Evolutionary conservation across 2,329 filamentous ascomycete genomes (phyloP).

Genomic region (Cadophora luteo-olivacea): DNA sequence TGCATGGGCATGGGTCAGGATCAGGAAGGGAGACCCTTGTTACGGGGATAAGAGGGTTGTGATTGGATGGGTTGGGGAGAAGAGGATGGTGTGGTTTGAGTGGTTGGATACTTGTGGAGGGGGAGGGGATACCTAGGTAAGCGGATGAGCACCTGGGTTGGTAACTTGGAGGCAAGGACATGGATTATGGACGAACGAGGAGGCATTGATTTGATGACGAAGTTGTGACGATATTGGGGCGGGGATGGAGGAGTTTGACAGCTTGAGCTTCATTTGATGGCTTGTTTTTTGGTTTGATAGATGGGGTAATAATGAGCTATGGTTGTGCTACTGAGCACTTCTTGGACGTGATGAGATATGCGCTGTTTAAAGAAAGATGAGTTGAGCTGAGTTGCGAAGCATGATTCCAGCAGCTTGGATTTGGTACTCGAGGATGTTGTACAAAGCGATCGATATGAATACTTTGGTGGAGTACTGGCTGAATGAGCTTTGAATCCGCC

Average conservation of each 20-base stretch:
- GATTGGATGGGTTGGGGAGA: constrained; percentile 12
- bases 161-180: background rate
- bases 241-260: background rate
- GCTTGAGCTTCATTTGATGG: background rate
- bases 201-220: no score
- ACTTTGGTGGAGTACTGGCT: no score
- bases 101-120: background rate
- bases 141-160: no score
- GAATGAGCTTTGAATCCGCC: background rate
- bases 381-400: background rate
- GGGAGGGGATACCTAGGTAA: no score
- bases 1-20: background rate
- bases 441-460: background rate
- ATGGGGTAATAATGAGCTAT: no score
- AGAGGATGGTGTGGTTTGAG: background rate
- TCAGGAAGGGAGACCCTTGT: constrained; percentile 10
- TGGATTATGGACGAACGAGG: no score
- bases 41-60: background rate
- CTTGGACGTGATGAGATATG: background rate
- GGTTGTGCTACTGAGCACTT: no score
- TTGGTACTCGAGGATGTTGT: background rate
- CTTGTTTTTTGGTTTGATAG: no score
- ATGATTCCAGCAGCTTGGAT: background rate
- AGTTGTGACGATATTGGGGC: background rate
- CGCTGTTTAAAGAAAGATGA: background rate